Evolutionary conservation across 495 filamentous ascomycete genomes (phyloP), one percentile per base, ranked within the genome.

Genomic region (Neurospora sp.): DNA sequence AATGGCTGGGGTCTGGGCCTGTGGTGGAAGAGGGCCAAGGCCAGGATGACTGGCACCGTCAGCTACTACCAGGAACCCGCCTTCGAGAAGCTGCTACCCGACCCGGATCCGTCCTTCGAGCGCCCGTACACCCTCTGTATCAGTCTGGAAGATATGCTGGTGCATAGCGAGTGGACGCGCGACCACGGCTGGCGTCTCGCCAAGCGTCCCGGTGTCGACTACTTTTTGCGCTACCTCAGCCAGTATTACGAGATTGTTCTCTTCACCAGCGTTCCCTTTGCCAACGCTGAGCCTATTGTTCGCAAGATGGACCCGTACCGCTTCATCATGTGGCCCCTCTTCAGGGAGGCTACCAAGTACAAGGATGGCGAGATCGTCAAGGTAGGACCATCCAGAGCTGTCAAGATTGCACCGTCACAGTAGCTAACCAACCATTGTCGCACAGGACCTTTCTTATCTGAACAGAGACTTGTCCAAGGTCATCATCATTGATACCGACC

Each of bases 231-330:
- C 78, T 99, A 99, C 80, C 86, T 99, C 45, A 94, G 91, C 82
- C 93, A 97, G 80, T 98, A 98, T 86, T 99, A 97, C 82, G 96
- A 99, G 81, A 86, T 99, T 31, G 96, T 98, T 43, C 88, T 99
- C 66, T 99, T 97, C 85, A 98, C 96, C 37, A 93, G 87, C 72
- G 89, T 94, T 19, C 92, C 94, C 5, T 92, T 89, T 76, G 89
- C 89, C 79, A 91, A 91, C 74, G 96, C 89, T 11, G 94, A 97
- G 72, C 93, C 93, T 19, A 86, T 99, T 31, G 90, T 97, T 75
- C 89, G 92, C 69, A 99, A 99, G 83, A 86, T 99, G 45, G 96
- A 98, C 80, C 96, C 94, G n/a, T 98, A 91, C 84, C 93, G 91
- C 69, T 93, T 98, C 82, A 92, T 98, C 81, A 92, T 95, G 84